Percentiles rank a stretch among this genome's conserved stretches.
These are phyloP conservation scores for Corylus americana DNA, from an alignment of 306 rosid genomes.

Conservation along the genomic window DNA sequence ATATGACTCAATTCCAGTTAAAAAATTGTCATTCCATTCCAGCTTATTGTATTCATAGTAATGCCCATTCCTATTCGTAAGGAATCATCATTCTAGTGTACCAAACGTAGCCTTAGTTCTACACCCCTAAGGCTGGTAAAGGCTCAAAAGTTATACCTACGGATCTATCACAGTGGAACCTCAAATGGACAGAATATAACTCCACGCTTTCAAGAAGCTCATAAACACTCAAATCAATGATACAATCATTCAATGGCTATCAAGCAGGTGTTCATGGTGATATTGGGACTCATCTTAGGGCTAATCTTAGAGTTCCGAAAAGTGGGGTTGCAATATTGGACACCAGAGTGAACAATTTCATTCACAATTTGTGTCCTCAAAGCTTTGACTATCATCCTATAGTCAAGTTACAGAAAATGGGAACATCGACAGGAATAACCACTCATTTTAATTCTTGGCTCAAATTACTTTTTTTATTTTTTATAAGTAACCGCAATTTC, in stretches of 20 bases:
- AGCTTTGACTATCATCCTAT: background rate
- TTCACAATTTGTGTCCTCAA: background rate
- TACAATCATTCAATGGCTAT: background rate
- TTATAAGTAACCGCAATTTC: too few relatives aligned
- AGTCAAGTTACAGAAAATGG: background rate
- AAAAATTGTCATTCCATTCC: too few relatives aligned
- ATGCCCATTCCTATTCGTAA: too few relatives aligned
- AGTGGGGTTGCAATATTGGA: background rate
- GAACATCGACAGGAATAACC: background rate
- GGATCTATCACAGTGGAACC: too few relatives aligned
- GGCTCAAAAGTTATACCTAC: too few relatives aligned
- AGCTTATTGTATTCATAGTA: too few relatives aligned
- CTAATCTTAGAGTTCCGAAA: background rate
- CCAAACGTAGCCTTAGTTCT: too few relatives aligned
- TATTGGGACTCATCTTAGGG: background rate
- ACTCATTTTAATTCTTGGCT: background rate
- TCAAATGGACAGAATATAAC: too few relatives aligned
- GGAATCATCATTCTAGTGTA: too few relatives aligned
- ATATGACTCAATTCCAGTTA: too few relatives aligned
- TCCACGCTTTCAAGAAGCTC: too few relatives aligned
- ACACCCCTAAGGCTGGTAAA: too few relatives aligned
- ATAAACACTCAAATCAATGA: background rate
- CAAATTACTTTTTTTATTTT: background rate
- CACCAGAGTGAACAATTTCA: background rate
- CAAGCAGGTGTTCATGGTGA: background rate